Base-by-base conservation (phyloP, 2,329 filamentous ascomycete species). In the Cladorrhinum sp. region DNA sequence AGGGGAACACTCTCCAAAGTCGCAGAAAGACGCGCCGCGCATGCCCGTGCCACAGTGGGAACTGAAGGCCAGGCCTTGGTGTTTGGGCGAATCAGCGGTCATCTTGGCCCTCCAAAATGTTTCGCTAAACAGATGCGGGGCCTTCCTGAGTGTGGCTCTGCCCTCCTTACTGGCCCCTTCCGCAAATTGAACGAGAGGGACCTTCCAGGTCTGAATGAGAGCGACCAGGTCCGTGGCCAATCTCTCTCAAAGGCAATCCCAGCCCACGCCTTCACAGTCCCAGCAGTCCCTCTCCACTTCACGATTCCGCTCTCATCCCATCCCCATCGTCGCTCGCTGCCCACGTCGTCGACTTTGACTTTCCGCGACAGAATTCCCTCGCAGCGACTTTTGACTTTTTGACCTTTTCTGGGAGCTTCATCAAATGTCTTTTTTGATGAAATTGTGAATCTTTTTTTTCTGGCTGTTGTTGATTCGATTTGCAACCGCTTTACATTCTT, bases 61-160 rank as follows among this genome's bases (percentile, higher is more conserved):
- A 49, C 52, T 53, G 55, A 63, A 61, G 65, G 60, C 62, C 65
- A 64, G 61, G 57, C 55, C 22, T 59, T 36, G 51, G 2, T 50
- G 56, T 53, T 63, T 57, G 48, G 60, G 58, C 67, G 57, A 69
- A 69, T 69, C 36, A 58, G 59, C 60, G 59, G 50, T 52, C 20
- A 29, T 22, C 38, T 36, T 65, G 54, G 55, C 62, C 59, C 63
- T 62, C 65, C 62, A 65, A 48, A n/a, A 61, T 50, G 66, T 67
- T 67, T 69, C 66, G 67, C 65, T 65, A 65, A 65, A 66, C 60
- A 52, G 56, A 63, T 60, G 65, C 63, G 62, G 64, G 60, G 62
- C 64, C 63, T 60, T 57, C 29, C 52, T 58, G 52, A 50, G 55
- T 62, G 54, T 62, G 60, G 61, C 64, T 63, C 61, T 52, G 63